Evolutionary conservation across 73 alveolate species (phyloP), one percentile per base, ranked within the genome.

Genomic region (Paramecium sonneborni): DNA sequence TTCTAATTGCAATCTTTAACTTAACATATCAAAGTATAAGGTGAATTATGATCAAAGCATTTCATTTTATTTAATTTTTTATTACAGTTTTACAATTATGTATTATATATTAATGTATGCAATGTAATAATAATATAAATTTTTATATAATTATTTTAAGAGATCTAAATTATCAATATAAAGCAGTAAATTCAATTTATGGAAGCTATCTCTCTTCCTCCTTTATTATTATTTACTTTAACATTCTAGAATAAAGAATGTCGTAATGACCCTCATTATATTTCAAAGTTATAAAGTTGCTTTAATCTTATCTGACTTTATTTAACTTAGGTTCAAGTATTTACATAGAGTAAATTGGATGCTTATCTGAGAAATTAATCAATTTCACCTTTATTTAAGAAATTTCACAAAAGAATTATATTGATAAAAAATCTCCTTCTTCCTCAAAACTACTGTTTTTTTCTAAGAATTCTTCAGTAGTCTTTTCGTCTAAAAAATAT

Each of bases 191-290:
- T 8, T 52, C 0, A n/a, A 52, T 18, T 52, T 52, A 18, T 52
- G 68, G 68, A 52, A 52, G 32, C 7, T 11, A 21, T 9, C 68
- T 52, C 30, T 52, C 68, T 52, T 52, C 48, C 44, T 62, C 18
- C 5, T 32, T 62, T 14, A 30, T 62, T 26, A 23, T 3, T 28
- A 62, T 62, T 62, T 62, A 30, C 26, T 74, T 74, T 3, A 74
- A 34, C 87, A 74, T 37, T 39, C 58, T 79, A 10, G 90, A 79
- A 24, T 79, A 79, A 1, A 79, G 32, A 24, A 79, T 43, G 14
- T 79, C 90, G 15, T 79, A 79, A 79, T 79, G 90, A 3, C 90
- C 90, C 15, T 39, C 55, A 23, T 23, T 23, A 23, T 79, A 79
- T 44, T 79, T 79, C 32, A 79, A 44, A 23, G 44, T 43, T 2